Evolutionary conservation across 495 filamentous ascomycete species (phyloP), one percentile per base, ranked within the genome.

Genomic region (Neurospora africana): DNA sequence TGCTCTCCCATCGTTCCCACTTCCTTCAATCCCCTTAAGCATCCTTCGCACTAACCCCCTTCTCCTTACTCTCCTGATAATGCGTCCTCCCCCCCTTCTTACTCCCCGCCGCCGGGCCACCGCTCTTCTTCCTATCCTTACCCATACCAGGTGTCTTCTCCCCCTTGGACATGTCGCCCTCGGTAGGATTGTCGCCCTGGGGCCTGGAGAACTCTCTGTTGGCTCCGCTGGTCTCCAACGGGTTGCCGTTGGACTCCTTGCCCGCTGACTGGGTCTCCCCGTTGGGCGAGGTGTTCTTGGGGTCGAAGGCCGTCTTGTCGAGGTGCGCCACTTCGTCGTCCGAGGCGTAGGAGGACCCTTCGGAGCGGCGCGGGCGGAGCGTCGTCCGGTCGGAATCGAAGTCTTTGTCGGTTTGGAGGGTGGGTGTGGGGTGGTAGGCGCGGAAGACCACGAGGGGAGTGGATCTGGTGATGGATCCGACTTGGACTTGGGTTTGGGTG

Each of bases 241-340:
- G 78, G 74, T 79, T 84, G 11, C 78, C 77, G 40, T 80, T 77
- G 72, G 69, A 75, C 27, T 76, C 76, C 0, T 72, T 36, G 6
- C 61, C 78, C 0, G 79, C 79, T 2, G 74, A 71, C 5, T 75
- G 69, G 68, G 58, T 75, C 71, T 76, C 82, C n/a, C 68, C 58
- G n/a, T 81, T 78, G 6, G 84, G 84, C n/a, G 72, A 65, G 7
- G 83, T 86, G 75, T 79, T 79, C 38, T 75, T 68, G 2, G 78
- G 80, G 72, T 83, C 78, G 76, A 79, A 86, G 40, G 84, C 78
- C 36, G 78, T 80, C 61, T 82, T 78, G 23, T 81, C 76, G 19
- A 75, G 36, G 70, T 83, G 77, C 11, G 82, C 79, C 3, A 79
- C 76, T 27, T 82, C 81, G 67, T 79, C 77, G 74, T 83, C 82